These are phyloP conservation scores for Neolentinus lepideus DNA, from an alignment of 1,284 basidiomycete species.

Conservation along the genomic window DNA sequence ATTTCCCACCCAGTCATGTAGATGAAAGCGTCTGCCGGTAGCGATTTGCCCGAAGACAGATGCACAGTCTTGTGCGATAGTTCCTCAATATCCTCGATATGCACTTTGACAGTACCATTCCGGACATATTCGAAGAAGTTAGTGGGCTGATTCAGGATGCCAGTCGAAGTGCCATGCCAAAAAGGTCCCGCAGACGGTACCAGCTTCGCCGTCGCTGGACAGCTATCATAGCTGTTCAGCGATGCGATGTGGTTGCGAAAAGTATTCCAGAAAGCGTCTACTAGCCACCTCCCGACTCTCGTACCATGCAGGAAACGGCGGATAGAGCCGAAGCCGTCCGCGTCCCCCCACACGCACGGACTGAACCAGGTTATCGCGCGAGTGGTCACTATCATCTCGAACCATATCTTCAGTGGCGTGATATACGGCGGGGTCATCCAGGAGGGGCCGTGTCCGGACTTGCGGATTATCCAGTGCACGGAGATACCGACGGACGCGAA, in stretches of 20 bases:
- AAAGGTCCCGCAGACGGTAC: neutral
- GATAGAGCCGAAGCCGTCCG: neutral
- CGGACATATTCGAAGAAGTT: neutral
- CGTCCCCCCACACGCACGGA: neutral
- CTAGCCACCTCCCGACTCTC: neutral
- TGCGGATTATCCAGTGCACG: neutral
- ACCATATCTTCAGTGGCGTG: neutral
- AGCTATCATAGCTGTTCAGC: neutral
- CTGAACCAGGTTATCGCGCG: neutral
- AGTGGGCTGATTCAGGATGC: neutral
- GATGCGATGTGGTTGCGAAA: neutral
- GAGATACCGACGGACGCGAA: neutral
- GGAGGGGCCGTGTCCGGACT: neutral
- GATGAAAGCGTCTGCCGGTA: neutral
- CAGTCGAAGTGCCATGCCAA: neutral
- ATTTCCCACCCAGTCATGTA: neutral
- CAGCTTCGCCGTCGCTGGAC: neutral
- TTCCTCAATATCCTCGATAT: neutral
- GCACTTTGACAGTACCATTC: neutral
- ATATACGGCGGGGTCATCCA: conserved; percentile 1
- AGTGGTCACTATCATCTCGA: neutral
- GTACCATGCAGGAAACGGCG: neutral
- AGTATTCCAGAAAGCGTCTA: neutral
- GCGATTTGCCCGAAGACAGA: neutral
- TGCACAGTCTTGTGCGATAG: neutral